These are phyloP conservation scores for Boletus tomentosulus DNA, from an alignment of 768 basidiomycete species.

Conservation along the genomic window DNA sequence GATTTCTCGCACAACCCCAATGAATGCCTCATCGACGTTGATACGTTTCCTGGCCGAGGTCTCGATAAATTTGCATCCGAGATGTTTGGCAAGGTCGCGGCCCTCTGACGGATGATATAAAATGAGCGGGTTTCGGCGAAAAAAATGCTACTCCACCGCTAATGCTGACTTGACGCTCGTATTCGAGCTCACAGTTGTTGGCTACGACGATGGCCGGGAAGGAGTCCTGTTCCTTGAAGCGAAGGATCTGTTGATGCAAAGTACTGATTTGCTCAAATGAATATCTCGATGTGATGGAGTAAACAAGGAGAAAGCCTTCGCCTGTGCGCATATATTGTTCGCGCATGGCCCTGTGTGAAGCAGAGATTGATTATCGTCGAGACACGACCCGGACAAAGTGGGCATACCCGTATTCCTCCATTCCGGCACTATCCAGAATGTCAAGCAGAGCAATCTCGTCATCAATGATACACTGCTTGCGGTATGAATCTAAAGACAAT, in stretches of 20 bases:
- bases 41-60: constrained; percentile 95
- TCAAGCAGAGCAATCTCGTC: constrained; percentile 96
- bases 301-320: constrained; percentile 96
- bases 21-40: constrained; percentile 96
- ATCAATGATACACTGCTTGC: constrained; percentile 95
- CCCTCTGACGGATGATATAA: constrained; percentile 62
- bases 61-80: constrained; percentile 92
- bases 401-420: constrained; percentile 94
- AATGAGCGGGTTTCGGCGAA: neutral
- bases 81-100: constrained; percentile 91
- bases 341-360: constrained; percentile 77
- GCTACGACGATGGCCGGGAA: constrained; percentile 96
- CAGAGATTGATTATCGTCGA: neutral
- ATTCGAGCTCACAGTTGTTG: constrained; percentile 95
- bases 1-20: constrained; percentile 88
- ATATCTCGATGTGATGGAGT: constrained; percentile 96
- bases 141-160: constrained; percentile 56
- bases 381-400: neutral
- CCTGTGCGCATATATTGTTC: constrained; percentile 99
- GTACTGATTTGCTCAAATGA: constrained; percentile 96
- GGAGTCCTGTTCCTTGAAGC: constrained; percentile 93
- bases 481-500: constrained; percentile 72
- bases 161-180: constrained; percentile 92
- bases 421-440: constrained; percentile 94
- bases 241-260: constrained; percentile 93